phyloP scores from a whole-genome alignment of 2,329 filamentous ascomycete genomes.

The Verticillium nonalfalfae region DNA sequence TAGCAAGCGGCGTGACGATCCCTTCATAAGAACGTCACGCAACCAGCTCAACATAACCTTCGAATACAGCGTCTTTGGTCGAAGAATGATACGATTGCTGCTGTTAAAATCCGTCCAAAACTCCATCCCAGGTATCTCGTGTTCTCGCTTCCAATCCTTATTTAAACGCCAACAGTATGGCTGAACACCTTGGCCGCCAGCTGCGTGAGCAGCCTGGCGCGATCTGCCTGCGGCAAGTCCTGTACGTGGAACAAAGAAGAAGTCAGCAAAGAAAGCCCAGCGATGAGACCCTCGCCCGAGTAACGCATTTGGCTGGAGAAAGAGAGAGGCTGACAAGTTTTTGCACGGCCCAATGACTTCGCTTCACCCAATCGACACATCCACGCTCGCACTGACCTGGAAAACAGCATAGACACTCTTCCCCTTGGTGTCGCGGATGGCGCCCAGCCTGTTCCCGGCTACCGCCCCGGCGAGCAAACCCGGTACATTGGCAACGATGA shows the following conservation, averaged over 20 bases:
- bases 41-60: too few relatives aligned
- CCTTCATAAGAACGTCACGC: too few relatives aligned
- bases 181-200: constrained; percentile 83
- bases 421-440: constrained; percentile 79
- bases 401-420: constrained; percentile 96
- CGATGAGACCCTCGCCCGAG: not conserved
- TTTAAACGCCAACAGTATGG: constrained; percentile 58
- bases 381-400: constrained; percentile 35
- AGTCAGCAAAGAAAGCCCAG: not conserved
- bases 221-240: constrained; percentile 78
- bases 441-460: constrained; percentile 86
- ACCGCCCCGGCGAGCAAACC: constrained; percentile 86
- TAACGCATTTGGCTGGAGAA: too few relatives aligned
- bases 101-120: not conserved
- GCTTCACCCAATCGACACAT: constrained; percentile 5
- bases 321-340: constrained; percentile 1
- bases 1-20: too few relatives aligned
- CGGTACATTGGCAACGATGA: constrained; percentile 90
- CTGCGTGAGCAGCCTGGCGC: constrained; percentile 73
- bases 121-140: constrained; percentile 3
- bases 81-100: too few relatives aligned
- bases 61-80: too few relatives aligned
- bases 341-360: not conserved
- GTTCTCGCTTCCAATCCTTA: not conserved
- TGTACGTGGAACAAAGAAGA: constrained; percentile 22